A percentile compares a stretch with the other conserved stretches of the same genome.
Evolutionary conservation across 371 early-diverging fungal genomes (phyloP).

Genomic region (Mortierella sp.): DNA sequence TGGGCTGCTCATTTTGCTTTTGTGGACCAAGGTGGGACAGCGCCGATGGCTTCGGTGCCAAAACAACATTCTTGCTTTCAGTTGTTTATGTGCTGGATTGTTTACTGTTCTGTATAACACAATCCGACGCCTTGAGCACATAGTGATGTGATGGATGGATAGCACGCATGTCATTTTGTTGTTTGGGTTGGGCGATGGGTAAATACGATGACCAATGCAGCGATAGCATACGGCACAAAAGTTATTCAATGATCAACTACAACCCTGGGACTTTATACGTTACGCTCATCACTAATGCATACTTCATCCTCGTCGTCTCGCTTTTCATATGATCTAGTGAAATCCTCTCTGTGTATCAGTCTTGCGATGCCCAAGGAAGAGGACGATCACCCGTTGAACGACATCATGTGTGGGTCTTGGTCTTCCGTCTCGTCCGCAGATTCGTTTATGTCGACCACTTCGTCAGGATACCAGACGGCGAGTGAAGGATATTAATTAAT

Average conservation of each 20-base stretch:
- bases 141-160: no score
- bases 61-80: no score
- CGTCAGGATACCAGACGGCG: conserved; percentile 34
- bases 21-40: no score
- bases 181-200: conserved; percentile 8
- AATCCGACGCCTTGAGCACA: no score
- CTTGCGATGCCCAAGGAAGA: conserved; percentile 25
- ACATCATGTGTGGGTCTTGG: conserved; percentile 42
- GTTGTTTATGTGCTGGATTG: no score
- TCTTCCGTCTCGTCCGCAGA: conserved; percentile 39
- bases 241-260: neutral
- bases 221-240: no score
- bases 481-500: conserved; percentile 18
- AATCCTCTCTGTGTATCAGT: conserved; percentile 24
- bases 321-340: conserved; percentile 24
- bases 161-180: conserved; percentile 11
- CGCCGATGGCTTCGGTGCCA: no score
- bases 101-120: no score
- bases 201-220: conserved; percentile 14
- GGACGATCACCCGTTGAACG: conserved; percentile 46
- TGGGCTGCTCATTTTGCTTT: no score
- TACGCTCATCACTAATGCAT: neutral
- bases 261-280: neutral
- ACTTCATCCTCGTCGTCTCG: neutral
- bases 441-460: conserved; percentile 26